Conservation (phyloP, 305 asterid genomes). For the Ilex paraguariensis region DNA sequence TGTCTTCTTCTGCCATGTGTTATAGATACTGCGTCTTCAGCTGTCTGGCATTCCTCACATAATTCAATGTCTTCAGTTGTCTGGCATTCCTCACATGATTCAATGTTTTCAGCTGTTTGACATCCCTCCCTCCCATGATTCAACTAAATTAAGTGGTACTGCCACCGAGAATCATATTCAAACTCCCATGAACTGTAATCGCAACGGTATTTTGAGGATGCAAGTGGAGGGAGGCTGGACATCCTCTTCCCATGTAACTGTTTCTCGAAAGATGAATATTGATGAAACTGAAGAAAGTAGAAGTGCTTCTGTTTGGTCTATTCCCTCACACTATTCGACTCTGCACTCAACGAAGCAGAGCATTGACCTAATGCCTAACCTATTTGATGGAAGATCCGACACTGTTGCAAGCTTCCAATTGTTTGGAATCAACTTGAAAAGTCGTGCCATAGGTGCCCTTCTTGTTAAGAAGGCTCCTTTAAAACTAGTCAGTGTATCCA, state of each 20-base stretch:
- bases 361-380: slow-evolving; percentile 19
- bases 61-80: too few species aligned
- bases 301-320: slow-evolving; percentile 50
- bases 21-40: slow-evolving; percentile 42
- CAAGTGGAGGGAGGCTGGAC: slow-evolving; percentile 26
- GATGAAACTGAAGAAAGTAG: slow-evolving; percentile 44
- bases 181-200: slow-evolving; percentile 19
- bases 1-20: slow-evolving; percentile 11
- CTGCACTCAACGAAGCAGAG: slow-evolving; percentile 25
- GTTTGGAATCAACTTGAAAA: slow-evolving; percentile 76
- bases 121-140: slow-evolving; percentile 40
- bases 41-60: too few species aligned
- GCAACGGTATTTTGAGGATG: slow-evolving; percentile 13
- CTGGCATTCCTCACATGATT: too few species aligned
- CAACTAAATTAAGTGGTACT: slow-evolving; percentile 32
- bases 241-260: slow-evolving; percentile 23
- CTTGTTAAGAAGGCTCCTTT: slow-evolving; percentile 21
- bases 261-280: too few species aligned
- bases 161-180: slow-evolving; percentile 19
- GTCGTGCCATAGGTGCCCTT: slow-evolving; percentile 30
- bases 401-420: slow-evolving; percentile 10
- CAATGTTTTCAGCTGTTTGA: too few species aligned
- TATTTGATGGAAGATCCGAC: background rate
- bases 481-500: slow-evolving; percentile 24
- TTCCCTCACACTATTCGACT: slow-evolving; percentile 29